A percentile compares a stretch with the other conserved stretches of the same genome.
Conservation (phyloP, 148 eudicot genomes). For the Euryodendron excelsum region DNA sequence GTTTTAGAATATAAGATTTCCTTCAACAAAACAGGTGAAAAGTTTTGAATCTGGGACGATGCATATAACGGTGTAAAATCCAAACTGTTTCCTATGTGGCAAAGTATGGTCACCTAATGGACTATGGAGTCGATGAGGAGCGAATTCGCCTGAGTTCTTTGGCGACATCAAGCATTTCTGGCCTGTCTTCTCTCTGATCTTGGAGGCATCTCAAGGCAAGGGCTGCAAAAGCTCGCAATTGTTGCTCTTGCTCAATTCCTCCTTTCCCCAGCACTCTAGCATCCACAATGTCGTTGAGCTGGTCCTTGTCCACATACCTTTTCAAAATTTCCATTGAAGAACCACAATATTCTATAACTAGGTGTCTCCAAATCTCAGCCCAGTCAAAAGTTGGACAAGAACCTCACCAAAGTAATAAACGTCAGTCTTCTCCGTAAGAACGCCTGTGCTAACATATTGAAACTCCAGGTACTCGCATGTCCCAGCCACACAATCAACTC, state of each 20-base stretch:
- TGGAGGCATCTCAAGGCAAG: no score
- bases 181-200: neutral
- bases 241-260: neutral
- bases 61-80: no score
- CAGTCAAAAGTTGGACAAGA: conserved; percentile 11
- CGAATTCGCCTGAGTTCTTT: neutral
- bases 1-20: no score
- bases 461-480: neutral
- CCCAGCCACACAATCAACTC: neutral
- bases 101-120: no score
- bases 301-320: neutral
- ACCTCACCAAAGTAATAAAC: conserved; percentile 20
- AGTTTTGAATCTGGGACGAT: no score
- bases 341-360: no score
- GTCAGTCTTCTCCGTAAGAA: conserved; percentile 15
- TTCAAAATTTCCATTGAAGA: neutral
- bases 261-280: neutral
- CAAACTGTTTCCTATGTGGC: no score
- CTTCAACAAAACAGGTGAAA: no score
- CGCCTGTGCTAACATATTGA: neutral
- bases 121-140: no score
- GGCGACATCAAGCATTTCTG: neutral
- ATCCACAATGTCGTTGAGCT: neutral
- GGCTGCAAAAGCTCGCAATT: neutral
- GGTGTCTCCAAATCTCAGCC: neutral